Conservation (phyloP, 768 basidiomycete genomes). For the Auricularia heimuer region DNA sequence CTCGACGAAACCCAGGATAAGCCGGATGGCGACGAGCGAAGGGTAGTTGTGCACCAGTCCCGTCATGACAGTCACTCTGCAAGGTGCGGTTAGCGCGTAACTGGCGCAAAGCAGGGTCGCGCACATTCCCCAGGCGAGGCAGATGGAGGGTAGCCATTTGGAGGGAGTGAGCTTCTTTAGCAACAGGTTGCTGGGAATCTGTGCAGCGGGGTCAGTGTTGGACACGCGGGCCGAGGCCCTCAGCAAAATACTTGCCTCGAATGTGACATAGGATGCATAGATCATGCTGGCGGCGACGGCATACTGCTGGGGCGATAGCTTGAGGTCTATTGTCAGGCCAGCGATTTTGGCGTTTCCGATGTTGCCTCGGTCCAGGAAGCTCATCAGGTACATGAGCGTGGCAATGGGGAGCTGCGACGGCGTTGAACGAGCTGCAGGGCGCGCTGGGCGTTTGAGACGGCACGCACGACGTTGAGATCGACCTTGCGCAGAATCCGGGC, state of each 20-base stretch:
- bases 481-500: not conserved
- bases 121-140: constrained; percentile 13
- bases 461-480: constrained; percentile 1
- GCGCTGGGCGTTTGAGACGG: not conserved
- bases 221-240: not conserved
- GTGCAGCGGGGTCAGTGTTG: not conserved
- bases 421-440: not conserved
- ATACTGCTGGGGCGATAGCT: constrained; percentile 4
- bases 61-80: not conserved
- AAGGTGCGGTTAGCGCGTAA: not conserved
- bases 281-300: constrained; percentile 11
- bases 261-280: constrained; percentile 22
- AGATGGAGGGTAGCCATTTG: constrained; percentile 14
- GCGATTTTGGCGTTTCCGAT: constrained; percentile 45
- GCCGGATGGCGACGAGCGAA: not conserved
- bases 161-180: constrained; percentile 14
- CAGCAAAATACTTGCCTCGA: constrained; percentile 10
- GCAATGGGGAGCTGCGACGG: not conserved
- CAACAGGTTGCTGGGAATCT: constrained; percentile 13
- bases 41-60: not conserved
- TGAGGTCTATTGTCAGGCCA: constrained; percentile 17
- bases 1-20: not conserved
- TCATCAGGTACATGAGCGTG: constrained; percentile 34
- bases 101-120: not conserved
- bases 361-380: constrained; percentile 41